Base-by-base conservation (phyloP, 2,329 filamentous ascomycete species). In the Magnaporthiopsis rhizophila region DNA sequence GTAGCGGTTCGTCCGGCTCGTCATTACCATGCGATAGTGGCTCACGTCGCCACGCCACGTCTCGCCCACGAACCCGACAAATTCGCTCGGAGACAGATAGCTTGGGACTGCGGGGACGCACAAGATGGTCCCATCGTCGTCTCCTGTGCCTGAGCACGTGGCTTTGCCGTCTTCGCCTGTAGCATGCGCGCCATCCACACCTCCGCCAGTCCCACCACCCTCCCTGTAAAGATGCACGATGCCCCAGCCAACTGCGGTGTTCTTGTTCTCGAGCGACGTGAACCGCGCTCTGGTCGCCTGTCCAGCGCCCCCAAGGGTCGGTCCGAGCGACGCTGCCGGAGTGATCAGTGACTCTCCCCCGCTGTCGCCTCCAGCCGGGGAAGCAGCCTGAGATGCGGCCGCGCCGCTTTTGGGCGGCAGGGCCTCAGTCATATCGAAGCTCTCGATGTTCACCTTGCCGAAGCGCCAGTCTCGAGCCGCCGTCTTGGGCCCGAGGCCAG, bases 31-130 rank as follows among this genome's bases (percentile, higher is more conserved):
- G 63, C 95, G 84, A 73, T 97, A 97, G 78, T 99, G 95, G 70
- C 89, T 95, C 65, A 99, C 91, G 66, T 93, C 85, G 65, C 90
- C 86, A 73, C 90, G 86, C 74, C 94, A 97, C 72, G 87, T 87
- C 73, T 97, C 91, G 3, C 95, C 95, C 7, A 98, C 86, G 70
- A 96, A 98, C 0, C 92, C 93, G 68, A 98, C 78, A 65, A 99
- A 91, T 72, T 98, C 94, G 8, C 90, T 89, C 0, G 93, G 90
- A 9, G 91, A 91, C 79, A 98, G 89, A 75, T 97, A 98, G 36
- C 90, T 95, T 8, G 95, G 95, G 18, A 99, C 94, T 6, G 94
- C 93, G 34, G 97, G 87, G 68, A 99, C 94, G 74, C 95, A 98
- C 21, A 99, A 77, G 0, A 91, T 96, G 3, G 90, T 95, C 74